Base-by-base conservation (phyloP, 495 filamentous ascomycete genomes). In the Daldinia decipiens region DNA sequence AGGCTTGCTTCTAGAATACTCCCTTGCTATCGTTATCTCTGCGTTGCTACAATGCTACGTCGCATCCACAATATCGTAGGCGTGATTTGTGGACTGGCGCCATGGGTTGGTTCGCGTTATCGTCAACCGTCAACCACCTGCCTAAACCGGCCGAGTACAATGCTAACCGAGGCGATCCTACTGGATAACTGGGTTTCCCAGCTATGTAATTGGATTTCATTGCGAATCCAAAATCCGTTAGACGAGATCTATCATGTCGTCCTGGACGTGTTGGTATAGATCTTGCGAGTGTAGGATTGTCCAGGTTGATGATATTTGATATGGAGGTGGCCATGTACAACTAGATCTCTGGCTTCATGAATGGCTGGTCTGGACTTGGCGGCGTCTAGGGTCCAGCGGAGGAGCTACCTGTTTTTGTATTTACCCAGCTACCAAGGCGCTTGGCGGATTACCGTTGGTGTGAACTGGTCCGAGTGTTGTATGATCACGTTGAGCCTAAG, bases 1-100 rank as follows among this genome's bases (percentile, higher is more conserved):
- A 67, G 58, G 56, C 52, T 8, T 51, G 57, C 56, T 67, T 71
- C 68, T 71, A 67, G 62, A 67, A 67, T 55, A 1, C 32, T n/a
- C 50, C 34, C 5, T 27, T 62, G 62, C 54, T 64, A 55, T 59
- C 59, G 61, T 63, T 47, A 39, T 62, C 59, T 24, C 52, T 21
- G 39, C 19, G 13, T 53, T 26, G 15, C 24, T 6, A 13, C 55
- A 31, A 70, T 70, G 19, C 67, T 59, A 63, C 45, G 63, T 72
- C 64, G 69, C 64, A 40, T 67, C 36, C 15, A 9, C 36, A 67
- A 67, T 40, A 26, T 43, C 54, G 63, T 9, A 7, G 29, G 47
- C 55, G 11, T 51, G 43, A 67, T 67, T 67, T 51, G 69, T 63
- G 54, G 68, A 55, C 31, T 53, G 27, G 4, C 27, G 4, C 27